A percentile compares a stretch with the other conserved stretches of the same genome.
Conservation (phyloP, 1,139 yeast species). For the Magnusiomyces ingens region DNA sequence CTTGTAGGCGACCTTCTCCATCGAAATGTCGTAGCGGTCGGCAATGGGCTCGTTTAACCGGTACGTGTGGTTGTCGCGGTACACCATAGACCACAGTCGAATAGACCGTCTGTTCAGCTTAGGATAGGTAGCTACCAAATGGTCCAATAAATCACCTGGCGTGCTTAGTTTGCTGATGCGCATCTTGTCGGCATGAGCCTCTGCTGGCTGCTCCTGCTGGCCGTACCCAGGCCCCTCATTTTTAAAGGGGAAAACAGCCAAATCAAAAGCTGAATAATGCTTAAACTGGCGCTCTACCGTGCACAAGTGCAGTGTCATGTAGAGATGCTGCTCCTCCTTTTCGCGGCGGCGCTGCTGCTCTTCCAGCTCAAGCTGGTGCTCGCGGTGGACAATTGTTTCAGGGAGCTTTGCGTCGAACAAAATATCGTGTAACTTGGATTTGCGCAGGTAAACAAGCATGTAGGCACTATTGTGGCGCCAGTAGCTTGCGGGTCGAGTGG, state of each 20-base stretch:
- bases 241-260: conserved; percentile 37
- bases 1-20: conserved; percentile 41
- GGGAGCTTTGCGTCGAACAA: conserved; percentile 64
- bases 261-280: conserved; percentile 67
- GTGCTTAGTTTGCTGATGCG: conserved; percentile 55
- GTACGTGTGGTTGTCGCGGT: conserved; percentile 67
- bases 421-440: conserved; percentile 50
- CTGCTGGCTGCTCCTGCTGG: conserved; percentile 23
- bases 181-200: conserved; percentile 45
- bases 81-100: conserved; percentile 59
- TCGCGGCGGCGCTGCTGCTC: conserved; percentile 52
- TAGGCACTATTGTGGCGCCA: conserved; percentile 90
- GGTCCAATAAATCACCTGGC: conserved; percentile 45
- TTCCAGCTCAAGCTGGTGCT: conserved; percentile 55
- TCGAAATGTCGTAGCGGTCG: conserved; percentile 32
- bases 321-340: conserved; percentile 73
- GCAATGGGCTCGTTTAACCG: conserved; percentile 54
- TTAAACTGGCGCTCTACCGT: conserved; percentile 45
- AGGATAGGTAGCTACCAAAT: conserved; percentile 40
- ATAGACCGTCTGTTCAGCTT: conserved; percentile 30
- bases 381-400: conserved; percentile 56
- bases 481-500: conserved; percentile 21
- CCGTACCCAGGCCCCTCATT: conserved; percentile 5
- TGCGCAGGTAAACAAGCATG: conserved; percentile 89
- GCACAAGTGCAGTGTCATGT: conserved; percentile 53